Evolutionary conservation across 1,139 yeast genomes (phyloP), one percentile per base, ranked within the genome.

Genomic region (Pneumocystis murina): DNA sequence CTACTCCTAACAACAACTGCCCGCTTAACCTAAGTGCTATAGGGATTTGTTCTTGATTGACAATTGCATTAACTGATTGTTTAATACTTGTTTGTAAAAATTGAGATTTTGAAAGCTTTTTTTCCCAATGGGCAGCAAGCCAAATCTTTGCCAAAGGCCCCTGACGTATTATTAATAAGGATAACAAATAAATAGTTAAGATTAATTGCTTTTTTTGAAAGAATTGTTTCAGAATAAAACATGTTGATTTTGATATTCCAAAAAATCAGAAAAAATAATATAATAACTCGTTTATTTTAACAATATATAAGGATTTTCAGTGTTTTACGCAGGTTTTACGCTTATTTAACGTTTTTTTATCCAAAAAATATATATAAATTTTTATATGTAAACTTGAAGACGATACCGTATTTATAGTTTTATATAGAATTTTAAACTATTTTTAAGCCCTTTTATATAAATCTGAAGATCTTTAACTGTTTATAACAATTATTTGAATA

Each of bases 111-210:
- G 95, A 81, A 61, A 91, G 79, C 70, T 86, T 87, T 71, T 85
- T 83, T 70, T 87, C 95, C 74, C 88, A 80, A 72, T 88, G 90
- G 41, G 96, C 92, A 2, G 97, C 97, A 64, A 91, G 79, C 97
- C 97, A 91, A 17, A 89, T 92, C 69, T 86, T 87, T 5, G 95
- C 95, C 69, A 90, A 77, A 1, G 96, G 95, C 2, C 95, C 94
- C 71, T 85, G 14, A 24, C 8, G 2, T 5, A 48, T 62, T 38
- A 40, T n/a, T 12, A 63, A 65, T 33, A 30, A 38, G 48, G 3
- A 40, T 20, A 64, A 36, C 17, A 54, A 35, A 17, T 36, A 17
- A 57, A 12, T 36, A 6, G 33, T 48, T 24, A 12, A 10, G 17
- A 8, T 17, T 48, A 30, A 30, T 14, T 61, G 66, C 69, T 66